Evolutionary conservation across 495 filamentous ascomycete species (phyloP).

Genomic region (Hyphodiscus hymeniophilus): DNA sequence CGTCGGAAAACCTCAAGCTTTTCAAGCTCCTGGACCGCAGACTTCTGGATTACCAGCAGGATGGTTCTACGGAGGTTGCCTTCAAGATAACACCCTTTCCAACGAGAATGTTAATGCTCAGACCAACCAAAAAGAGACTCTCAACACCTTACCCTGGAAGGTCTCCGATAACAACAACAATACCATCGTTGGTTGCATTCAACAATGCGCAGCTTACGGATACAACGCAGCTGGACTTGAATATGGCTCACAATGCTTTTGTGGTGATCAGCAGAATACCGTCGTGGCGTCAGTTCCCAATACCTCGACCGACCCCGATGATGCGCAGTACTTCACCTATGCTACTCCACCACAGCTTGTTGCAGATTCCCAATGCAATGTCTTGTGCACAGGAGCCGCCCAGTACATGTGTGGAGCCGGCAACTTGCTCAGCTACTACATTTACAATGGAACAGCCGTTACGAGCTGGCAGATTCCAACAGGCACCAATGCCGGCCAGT

Average conservation of each 20-base stretch:
- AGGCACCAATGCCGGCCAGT: constrained; percentile 44
- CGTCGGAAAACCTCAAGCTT: constrained; percentile 11
- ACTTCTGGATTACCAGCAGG: constrained; percentile 10
- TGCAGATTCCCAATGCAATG: constrained; percentile 6
- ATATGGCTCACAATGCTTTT: constrained; percentile 32
- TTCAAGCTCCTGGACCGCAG: constrained; percentile 20
- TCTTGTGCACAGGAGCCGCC: constrained; percentile 44
- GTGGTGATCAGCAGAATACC: constrained; percentile 8
- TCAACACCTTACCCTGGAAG: constrained; percentile 19
- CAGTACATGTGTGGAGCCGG: constrained; percentile 47
- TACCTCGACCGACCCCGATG: background rate
- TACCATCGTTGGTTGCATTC: constrained; percentile 28
- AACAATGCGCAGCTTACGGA: constrained; percentile 27
- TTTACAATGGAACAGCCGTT: constrained; percentile 1
- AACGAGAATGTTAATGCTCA: background rate
- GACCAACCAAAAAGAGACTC: background rate
- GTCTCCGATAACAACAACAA: constrained; percentile 25
- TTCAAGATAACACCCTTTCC: constrained; percentile 6
- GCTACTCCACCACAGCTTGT: constrained; percentile 1
- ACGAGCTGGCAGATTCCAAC: constrained; percentile 31
- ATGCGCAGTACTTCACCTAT: background rate
- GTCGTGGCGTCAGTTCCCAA: constrained; percentile 3
- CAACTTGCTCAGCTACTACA: constrained; percentile 42
- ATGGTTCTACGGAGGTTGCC: constrained; percentile 18
- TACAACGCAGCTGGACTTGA: constrained; percentile 35